Base-by-base conservation (phyloP, 2,329 filamentous ascomycete species). In the Biscogniauxia mediterranea region DNA sequence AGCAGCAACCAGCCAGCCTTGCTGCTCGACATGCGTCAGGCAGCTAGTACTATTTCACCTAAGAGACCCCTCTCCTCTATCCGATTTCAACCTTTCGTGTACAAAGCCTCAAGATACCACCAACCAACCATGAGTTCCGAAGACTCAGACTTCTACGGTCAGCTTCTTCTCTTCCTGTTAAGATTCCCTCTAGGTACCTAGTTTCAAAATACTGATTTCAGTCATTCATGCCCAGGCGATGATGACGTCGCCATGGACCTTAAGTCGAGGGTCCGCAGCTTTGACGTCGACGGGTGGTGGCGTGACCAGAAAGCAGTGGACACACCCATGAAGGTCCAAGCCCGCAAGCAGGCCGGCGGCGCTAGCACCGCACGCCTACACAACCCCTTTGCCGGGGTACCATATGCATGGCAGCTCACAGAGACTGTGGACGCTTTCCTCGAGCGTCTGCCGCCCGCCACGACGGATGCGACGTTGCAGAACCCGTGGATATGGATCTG, bases 401-500 rank as follows among this genome's bases (percentile, higher is more conserved):
- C 73, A 3, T 80, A 80, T 63, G 87, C 84, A 25, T 87, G 88
- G 79, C 89, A 89, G 72, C 79, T 88, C 26, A 78, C 78, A 1
- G 90, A 93, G 71, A 83, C 83, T 0, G 76, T 90, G 1, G 75
- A 84, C 7, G 81, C 83, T 0, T 96, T 96, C 68, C 75, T 95
- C 1, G 62, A 76, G 8, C 86, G 91, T 8, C 79, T 93, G 0
- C 89, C 89, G 0, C 90, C 92, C 0, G 81, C 83, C 3, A 88
- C 83, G 1, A 90, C 87, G 1, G 74, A 79, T 2, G 72, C 76
- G 3, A 75, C 73, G 1, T 69, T 69, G 0, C 67, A 76, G 0
- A 79, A 82, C 2, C 83, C 83, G 0, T 95, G 91, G 89, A 91
- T 96, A 54, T 92, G 84, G 78, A 84, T 90, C 51, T 83, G 82